phyloP scores from a whole-genome alignment of 2,329 filamentous ascomycete species.

The Aspergillus pseudonomiae region DNA sequence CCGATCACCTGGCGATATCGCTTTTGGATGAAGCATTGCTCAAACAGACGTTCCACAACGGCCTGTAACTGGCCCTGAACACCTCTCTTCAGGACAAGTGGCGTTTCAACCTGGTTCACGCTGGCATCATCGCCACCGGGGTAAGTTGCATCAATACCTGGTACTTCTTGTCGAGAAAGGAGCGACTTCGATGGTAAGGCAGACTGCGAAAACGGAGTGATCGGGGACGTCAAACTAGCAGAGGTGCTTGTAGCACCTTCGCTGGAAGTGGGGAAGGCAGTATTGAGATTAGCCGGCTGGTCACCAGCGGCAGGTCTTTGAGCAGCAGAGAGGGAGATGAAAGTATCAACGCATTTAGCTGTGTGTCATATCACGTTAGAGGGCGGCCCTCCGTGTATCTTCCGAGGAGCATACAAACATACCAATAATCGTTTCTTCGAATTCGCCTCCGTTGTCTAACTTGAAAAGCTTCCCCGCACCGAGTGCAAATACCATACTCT shows the following conservation, averaged over 20 bases:
- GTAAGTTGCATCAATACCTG: slow-evolving; percentile 57
- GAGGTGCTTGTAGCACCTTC: slow-evolving; percentile 68
- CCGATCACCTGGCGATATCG: slow-evolving; percentile 95
- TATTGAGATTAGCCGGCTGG: slow-evolving; percentile 70
- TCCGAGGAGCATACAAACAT: slow-evolving; percentile 29
- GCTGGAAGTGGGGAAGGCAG: slow-evolving; percentile 71
- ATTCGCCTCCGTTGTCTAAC: slow-evolving; percentile 87
- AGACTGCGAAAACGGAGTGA: slow-evolving; percentile 93
- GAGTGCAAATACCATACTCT: slow-evolving; percentile 97
- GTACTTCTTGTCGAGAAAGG: slow-evolving; percentile 77
- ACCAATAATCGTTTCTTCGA: slow-evolving; percentile 97
- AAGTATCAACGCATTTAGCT: slow-evolving; percentile 96
- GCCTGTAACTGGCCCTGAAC: slow-evolving; percentile 79
- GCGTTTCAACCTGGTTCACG: slow-evolving; percentile 57
- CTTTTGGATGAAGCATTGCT: slow-evolving; percentile 81
- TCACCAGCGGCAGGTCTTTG: slow-evolving; percentile 55
- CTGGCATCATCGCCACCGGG: slow-evolving; percentile 60
- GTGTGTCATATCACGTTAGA: slow-evolving; percentile 14
- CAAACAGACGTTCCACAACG: slow-evolving; percentile 87
- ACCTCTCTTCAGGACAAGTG: slow-evolving; percentile 69
- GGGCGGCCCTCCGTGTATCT: not conserved
- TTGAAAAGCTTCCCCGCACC: slow-evolving; percentile 94
- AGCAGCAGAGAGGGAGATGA: slow-evolving; percentile 77
- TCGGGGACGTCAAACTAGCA: slow-evolving; percentile 76
- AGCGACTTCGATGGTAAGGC: slow-evolving; percentile 92